These are phyloP conservation scores for Candida methanosorbosa DNA, from an alignment of 805 yeast species.

Conservation along the genomic window DNA sequence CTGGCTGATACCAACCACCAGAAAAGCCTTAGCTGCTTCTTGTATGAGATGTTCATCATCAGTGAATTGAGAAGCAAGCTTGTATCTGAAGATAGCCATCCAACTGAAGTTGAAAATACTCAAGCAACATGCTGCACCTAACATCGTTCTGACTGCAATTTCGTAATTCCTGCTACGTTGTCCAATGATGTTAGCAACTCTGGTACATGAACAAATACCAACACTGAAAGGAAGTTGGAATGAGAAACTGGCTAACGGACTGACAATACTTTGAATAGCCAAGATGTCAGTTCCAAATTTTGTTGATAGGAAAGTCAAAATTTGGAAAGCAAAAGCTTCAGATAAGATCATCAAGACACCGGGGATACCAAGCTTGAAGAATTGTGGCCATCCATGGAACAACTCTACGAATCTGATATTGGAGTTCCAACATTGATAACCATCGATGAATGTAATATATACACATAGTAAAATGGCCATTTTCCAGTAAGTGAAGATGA, in stretches of 20 bases:
- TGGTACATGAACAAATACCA: conserved; percentile 41
- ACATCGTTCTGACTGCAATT: conserved; percentile 28
- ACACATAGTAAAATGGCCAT: conserved; percentile 47
- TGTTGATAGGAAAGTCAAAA: conserved; percentile 41
- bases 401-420: conserved; percentile 19
- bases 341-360: conserved; percentile 49
- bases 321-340: conserved; percentile 48
- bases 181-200: conserved; percentile 47
- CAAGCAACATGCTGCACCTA: conserved; percentile 19
- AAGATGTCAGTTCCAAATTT: conserved; percentile 37
- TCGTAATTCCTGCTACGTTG: conserved; percentile 30
- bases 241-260: conserved; percentile 38
- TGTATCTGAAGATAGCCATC: conserved; percentile 27
- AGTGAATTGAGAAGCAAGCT: conserved; percentile 33
- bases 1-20: conserved; percentile 43
- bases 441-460: conserved; percentile 52
- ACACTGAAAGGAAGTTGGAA: conserved; percentile 46
- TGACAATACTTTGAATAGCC: conserved; percentile 45
- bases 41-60: conserved; percentile 28
- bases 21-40: conserved; percentile 30
- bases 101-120: conserved; percentile 31
- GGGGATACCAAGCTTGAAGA: conserved; percentile 39
- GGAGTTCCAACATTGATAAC: conserved; percentile 54
- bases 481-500: conserved; percentile 58
- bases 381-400: conserved; percentile 32